Conservation (phyloP, 495 filamentous ascomycete species). For the Trichoderma erinaceum region DNA sequence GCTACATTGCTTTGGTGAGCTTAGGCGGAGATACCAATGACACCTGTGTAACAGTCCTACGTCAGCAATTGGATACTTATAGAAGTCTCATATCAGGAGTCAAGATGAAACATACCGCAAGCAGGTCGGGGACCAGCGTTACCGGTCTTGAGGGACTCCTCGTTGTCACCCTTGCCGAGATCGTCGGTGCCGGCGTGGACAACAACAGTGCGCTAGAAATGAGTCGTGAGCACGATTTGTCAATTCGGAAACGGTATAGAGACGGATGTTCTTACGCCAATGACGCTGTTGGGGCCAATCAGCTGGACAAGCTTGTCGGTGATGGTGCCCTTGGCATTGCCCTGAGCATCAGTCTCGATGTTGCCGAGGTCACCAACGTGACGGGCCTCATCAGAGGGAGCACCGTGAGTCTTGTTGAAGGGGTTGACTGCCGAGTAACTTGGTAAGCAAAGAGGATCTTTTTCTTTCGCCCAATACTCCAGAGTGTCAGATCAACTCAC, state of each 20-base stretch:
- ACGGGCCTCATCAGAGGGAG: constrained; percentile 70
- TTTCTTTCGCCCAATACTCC: neutral
- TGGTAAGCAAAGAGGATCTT: neutral
- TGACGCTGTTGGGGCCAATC: constrained; percentile 89
- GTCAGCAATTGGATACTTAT: constrained; percentile 7
- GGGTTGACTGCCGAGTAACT: constrained; percentile 73
- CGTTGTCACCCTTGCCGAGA: constrained; percentile 79
- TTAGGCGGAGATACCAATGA: constrained; percentile 78
- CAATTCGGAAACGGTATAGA: constrained; percentile 1
- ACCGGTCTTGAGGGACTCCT: constrained; percentile 95
- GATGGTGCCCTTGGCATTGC: constrained; percentile 71
- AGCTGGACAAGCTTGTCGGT: constrained; percentile 81
- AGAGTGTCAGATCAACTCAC: constrained; percentile 44
- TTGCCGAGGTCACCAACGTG: constrained; percentile 98
- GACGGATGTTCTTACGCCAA: constrained; percentile 61
- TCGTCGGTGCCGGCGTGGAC: constrained; percentile 94
- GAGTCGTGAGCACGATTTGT: constrained; percentile 5
- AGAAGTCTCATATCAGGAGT: constrained; percentile 19
- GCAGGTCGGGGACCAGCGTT: constrained; percentile 90
- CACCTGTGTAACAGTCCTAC: constrained; percentile 41
- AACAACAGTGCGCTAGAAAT: constrained; percentile 77
- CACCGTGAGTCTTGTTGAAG: constrained; percentile 82
- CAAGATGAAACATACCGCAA: constrained; percentile 59
- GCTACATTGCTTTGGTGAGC: constrained; percentile 6
- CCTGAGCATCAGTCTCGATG: constrained; percentile 88